phyloP scores from a whole-genome alignment of 2,329 filamentous ascomycete species.

The Huntiella bhutanensis region DNA sequence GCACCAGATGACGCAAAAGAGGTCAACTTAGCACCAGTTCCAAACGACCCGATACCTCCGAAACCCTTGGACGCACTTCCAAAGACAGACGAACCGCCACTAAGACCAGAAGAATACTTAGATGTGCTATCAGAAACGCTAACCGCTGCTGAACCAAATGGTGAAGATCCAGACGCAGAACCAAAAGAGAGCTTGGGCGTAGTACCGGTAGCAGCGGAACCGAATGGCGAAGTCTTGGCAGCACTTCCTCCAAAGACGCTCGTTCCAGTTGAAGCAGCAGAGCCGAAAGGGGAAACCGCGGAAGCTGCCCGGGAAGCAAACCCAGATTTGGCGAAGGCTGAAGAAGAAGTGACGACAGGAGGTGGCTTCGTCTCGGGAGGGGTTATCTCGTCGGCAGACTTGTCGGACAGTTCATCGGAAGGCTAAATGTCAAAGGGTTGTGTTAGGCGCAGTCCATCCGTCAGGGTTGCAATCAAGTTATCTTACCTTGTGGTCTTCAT shows the following conservation, averaged over 20 bases:
- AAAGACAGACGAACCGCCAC: slow-evolving; percentile 23
- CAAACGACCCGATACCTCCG: slow-evolving; percentile 30
- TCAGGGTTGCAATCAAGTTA: neutral
- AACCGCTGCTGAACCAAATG: slow-evolving; percentile 24
- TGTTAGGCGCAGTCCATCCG: neutral
- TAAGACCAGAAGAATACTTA: slow-evolving; percentile 26
- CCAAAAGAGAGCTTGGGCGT: slow-evolving; percentile 32
- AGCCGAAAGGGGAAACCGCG: slow-evolving; percentile 43
- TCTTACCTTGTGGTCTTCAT: slow-evolving; percentile 24
- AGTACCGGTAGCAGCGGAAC: slow-evolving; percentile 13
- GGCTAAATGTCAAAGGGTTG: neutral
- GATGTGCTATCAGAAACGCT: slow-evolving; percentile 18
- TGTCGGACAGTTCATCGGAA: neutral
- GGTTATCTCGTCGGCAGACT: slow-evolving; percentile 16
- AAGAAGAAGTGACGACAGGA: slow-evolving; percentile 27
- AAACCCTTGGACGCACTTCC: slow-evolving; percentile 32
- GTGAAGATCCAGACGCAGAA: slow-evolving; percentile 23
- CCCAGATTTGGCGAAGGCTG: slow-evolving; percentile 48
- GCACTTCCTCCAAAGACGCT: slow-evolving; percentile 14
- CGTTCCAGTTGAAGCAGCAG: slow-evolving; percentile 23
- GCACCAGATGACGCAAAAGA: slow-evolving; percentile 44
- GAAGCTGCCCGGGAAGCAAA: slow-evolving; percentile 47
- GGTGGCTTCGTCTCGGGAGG: slow-evolving; percentile 2
- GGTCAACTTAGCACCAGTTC: slow-evolving; percentile 19
- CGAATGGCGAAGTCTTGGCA: slow-evolving; percentile 17